Base-by-base conservation (phyloP, 129 eudicot species). In the Chrysanthemum makinoi region DNA sequence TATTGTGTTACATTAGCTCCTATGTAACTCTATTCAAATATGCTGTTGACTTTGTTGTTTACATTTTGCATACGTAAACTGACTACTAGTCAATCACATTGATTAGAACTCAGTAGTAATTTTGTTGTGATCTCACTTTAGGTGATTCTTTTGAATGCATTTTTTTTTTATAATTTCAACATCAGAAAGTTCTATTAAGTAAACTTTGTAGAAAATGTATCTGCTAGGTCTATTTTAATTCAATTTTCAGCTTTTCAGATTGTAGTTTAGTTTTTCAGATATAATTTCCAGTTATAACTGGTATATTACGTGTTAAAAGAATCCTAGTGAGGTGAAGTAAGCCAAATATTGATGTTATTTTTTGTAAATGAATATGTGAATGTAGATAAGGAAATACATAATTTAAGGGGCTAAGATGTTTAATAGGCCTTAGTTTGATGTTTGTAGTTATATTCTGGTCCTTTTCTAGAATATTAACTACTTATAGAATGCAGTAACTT, bases 101-200 rank as follows among this genome's bases (percentile, higher is more conserved):
- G 9, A 56, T 58, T 30, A 13, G 19, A 65, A 26, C 46, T 44
- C 59, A 56, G 8, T 35, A 28, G 69, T 53, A 44, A 63, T 43
- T 62, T 53, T 44, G 55, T 44, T 77, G 59, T 43, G 33, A 13
- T 73, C 33, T 66, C 24, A 26, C 60, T 66, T 19, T 55, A 43
- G 11, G 47, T 51, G 17, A 30, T 57, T 75, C 2, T 16, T 20
- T 26, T 46, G 0, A 56, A 46, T 56, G 16, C 57, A 14, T 64
- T 65, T 75, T 66, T 75, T 66, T 10, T 52, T 67, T 75, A 4
- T 75, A 26, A 30, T 33, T 20, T 49, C 64, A 60, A 44, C 68
- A 6, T 22, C 30, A 50, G 51, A 10, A 4, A 30, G 51, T 62
- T 77, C 49, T 10, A 69, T 53, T 7, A 15, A 72, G 13, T 48